A percentile compares a stretch with the other conserved stretches of the same genome.
Conservation (phyloP, 371 early-diverging fungal genomes). For the Entomophthora muscae region DNA sequence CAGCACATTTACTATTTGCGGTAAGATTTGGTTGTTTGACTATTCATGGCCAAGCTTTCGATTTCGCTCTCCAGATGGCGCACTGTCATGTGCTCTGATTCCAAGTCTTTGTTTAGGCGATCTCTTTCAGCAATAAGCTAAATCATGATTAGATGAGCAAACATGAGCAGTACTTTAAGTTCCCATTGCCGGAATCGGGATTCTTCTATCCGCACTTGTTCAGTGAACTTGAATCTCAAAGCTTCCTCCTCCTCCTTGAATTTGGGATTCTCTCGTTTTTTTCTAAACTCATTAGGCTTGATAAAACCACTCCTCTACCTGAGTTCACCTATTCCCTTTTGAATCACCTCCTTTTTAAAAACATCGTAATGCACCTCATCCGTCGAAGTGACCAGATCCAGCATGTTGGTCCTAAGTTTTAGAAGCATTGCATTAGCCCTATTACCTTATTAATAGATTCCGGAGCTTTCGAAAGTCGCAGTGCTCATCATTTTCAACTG, state of each 20-base stretch:
- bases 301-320: background rate
- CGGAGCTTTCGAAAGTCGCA: constrained; percentile 91
- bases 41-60: constrained; percentile 20
- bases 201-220: constrained; percentile 88
- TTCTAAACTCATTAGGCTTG: constrained; percentile 16
- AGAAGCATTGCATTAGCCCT: constrained; percentile 4
- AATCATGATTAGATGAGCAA: background rate
- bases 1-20: background rate
- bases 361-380: constrained; percentile 87
- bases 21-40: background rate
- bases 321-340: constrained; percentile 2
- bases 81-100: constrained; percentile 73
- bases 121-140: constrained; percentile 88
- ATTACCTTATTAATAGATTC: constrained; percentile 56
- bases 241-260: constrained; percentile 90
- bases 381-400: constrained; percentile 77
- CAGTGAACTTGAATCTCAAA: constrained; percentile 80
- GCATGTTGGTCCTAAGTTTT: constrained; percentile 62
- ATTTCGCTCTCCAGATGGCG: constrained; percentile 71
- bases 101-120: constrained; percentile 87
- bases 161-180: constrained; percentile 42
- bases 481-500: constrained; percentile 71
- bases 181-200: constrained; percentile 93
- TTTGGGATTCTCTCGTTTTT: constrained; percentile 56
- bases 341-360: constrained; percentile 33